phyloP scores from a whole-genome alignment of 164 flowering plant species.

The Chimonanthus salicifolius region DNA sequence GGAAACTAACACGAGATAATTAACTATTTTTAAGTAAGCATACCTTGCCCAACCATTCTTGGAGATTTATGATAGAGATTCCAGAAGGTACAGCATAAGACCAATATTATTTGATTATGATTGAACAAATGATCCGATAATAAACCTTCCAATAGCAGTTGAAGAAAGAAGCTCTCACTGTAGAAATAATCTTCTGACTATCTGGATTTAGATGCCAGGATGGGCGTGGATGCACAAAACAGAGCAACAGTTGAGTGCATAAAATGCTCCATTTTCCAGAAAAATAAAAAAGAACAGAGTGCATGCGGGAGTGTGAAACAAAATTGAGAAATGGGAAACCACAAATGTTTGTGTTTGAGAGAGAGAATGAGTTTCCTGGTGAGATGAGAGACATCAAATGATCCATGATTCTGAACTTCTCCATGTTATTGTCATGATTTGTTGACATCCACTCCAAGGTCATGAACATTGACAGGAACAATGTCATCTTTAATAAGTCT shows the following conservation, averaged over 20 bases:
- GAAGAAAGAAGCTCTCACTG: background rate
- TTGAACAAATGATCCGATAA: background rate
- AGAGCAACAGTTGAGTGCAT: no score
- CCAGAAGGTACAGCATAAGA: background rate
- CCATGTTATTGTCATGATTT: background rate
- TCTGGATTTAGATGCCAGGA: no score
- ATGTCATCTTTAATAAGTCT: conserved; percentile 40
- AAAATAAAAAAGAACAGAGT: no score
- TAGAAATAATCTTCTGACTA: no score
- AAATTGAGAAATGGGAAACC: background rate
- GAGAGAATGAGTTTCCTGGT: background rate
- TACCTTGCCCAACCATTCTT: background rate
- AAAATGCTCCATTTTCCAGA: no score
- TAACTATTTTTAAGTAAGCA: background rate
- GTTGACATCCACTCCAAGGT: conserved; percentile 1
- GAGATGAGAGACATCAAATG: background rate
- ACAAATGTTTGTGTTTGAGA: background rate
- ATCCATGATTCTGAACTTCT: background rate
- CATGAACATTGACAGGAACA: conserved; percentile 29
- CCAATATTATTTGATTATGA: background rate
- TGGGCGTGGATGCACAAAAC: no score
- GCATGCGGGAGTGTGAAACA: no score
- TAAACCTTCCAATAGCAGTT: background rate
- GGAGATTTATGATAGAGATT: background rate
- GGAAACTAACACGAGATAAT: background rate